These are phyloP conservation scores for Pyrenochaeta sp. DNA, from an alignment of 2,329 filamentous ascomycete species.

Conservation along the genomic window DNA sequence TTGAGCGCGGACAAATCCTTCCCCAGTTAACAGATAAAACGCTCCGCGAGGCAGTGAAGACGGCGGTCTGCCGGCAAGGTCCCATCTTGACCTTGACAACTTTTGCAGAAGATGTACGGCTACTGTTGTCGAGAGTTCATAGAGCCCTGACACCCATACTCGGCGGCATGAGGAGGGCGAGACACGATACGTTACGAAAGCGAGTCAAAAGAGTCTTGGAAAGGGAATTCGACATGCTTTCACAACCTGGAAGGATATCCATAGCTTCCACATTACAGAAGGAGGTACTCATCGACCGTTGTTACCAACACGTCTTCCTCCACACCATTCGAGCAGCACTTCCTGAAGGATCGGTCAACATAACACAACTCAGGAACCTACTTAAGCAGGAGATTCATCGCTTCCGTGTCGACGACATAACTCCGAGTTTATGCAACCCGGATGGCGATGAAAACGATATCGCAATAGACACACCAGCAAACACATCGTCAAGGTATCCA, in stretches of 20 bases:
- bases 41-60: background rate
- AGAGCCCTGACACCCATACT: background rate
- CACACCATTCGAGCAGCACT: constrained; percentile 2
- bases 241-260: background rate
- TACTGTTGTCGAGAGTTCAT: constrained; percentile 1
- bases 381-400: background rate
- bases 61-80: constrained; percentile 2
- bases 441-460: background rate
- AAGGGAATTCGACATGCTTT: constrained; percentile 1
- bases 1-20: background rate
- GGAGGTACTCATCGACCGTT: constrained; percentile 2
- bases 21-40: constrained; percentile 1
- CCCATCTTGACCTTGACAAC: constrained; percentile 6
- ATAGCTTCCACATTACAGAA: background rate
- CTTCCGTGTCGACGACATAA: background rate
- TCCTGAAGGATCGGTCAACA: background rate
- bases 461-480: background rate
- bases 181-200: constrained; percentile 2
- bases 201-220: background rate
- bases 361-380: background rate
- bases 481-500: background rate
- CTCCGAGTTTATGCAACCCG: background rate
- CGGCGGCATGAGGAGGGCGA: background rate
- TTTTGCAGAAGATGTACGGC: constrained; percentile 3
- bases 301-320: constrained; percentile 7